Conservation (phyloP, 2,329 filamentous ascomycete species). For the Ustulina deusta region DNA sequence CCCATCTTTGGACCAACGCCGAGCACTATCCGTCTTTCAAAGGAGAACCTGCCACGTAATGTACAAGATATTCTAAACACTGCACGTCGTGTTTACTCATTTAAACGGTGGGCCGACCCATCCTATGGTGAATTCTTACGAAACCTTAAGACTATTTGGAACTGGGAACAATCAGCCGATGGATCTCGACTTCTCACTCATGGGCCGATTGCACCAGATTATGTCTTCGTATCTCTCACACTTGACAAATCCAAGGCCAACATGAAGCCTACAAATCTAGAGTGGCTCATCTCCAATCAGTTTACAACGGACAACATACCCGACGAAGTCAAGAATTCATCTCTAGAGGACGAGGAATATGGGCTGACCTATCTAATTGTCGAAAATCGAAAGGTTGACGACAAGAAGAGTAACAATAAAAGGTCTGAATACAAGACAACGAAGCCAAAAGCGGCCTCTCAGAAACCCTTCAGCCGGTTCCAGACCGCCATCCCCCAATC, state of each 20-base stretch:
- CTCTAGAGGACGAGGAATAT: conserved; percentile 50
- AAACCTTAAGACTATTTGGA: conserved; percentile 54
- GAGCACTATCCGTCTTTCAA: conserved; percentile 37
- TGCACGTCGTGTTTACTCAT: conserved; percentile 33
- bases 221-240: conserved; percentile 56
- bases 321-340: conserved; percentile 52
- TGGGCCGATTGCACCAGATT: conserved; percentile 53
- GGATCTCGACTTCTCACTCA: conserved; percentile 52
- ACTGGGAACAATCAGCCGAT: conserved; percentile 59
- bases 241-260: conserved; percentile 42
- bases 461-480: background rate
- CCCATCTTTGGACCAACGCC: conserved; percentile 34
- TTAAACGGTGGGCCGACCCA: conserved; percentile 41
- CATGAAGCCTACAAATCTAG: conserved; percentile 46
- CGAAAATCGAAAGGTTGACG: conserved; percentile 17
- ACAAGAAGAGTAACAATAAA: conserved; percentile 15
- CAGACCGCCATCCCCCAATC: background rate
- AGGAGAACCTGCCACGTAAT: conserved; percentile 44
- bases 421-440: background rate
- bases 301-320: conserved; percentile 58
- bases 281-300: conserved; percentile 56
- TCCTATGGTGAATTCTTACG: conserved; percentile 46
- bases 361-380: conserved; percentile 37
- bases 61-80: conserved; percentile 43
- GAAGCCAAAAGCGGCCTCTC: conserved; percentile 21